Evolutionary conservation across 2,329 filamentous ascomycete species (phyloP).

Genomic region (Pseudogymnoascus sp.): DNA sequence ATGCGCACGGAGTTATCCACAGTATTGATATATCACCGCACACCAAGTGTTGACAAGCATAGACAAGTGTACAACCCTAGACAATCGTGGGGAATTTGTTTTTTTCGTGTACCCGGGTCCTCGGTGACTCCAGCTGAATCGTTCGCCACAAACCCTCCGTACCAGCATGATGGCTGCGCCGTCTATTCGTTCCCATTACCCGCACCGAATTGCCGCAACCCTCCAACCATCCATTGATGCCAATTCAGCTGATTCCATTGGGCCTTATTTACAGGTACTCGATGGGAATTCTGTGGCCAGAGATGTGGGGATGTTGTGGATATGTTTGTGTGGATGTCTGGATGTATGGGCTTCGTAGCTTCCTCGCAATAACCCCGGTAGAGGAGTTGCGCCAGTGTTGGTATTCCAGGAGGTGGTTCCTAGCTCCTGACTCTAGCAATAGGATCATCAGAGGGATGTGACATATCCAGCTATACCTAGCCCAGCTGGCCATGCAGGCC

Average conservation of each 20-base stretch:
- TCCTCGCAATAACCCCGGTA: neutral
- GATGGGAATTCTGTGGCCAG: neutral
- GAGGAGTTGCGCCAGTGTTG: neutral
- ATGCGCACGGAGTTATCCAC: neutral
- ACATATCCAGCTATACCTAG: conserved; percentile 7
- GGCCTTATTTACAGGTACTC: neutral
- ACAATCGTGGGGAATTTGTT: conserved; percentile 1
- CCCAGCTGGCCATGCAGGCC: conserved; percentile 3
- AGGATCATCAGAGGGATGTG: neutral
- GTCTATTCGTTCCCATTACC: neutral
- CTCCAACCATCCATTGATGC: neutral
- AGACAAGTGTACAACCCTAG: neutral
- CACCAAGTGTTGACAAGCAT: no score
- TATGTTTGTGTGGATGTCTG: neutral
- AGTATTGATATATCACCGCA: neutral
- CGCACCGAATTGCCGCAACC: neutral
- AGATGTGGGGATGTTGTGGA: neutral
- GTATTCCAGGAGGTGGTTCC: neutral
- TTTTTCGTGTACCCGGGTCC: neutral
- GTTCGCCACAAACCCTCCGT: neutral
- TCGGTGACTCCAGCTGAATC: conserved; percentile 3
- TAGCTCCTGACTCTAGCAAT: neutral
- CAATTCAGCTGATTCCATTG: neutral
- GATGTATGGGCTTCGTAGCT: neutral
- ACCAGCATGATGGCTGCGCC: neutral